A percentile compares a stretch with the other conserved stretches of the same genome.
Conservation (phyloP, 1,139 yeast genomes). For the Suhomyces ambrosiae region DNA sequence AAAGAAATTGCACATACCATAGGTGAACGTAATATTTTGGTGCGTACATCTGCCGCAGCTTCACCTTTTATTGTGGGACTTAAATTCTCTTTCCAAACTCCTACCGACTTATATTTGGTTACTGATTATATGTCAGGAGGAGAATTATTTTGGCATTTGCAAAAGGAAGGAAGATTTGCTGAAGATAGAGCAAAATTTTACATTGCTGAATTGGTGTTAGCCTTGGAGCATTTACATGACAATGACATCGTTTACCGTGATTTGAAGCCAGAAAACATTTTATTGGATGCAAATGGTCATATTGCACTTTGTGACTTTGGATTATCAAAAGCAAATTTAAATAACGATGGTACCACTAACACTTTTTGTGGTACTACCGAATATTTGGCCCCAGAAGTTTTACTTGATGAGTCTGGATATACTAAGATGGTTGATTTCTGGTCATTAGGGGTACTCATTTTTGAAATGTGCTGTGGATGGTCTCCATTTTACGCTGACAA, state of each 20-base stretch:
- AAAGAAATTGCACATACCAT: conserved; percentile 97
- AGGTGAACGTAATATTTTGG: conserved; percentile 92
- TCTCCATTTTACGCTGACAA: conserved; percentile 98
- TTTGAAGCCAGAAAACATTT: conserved; percentile 90
- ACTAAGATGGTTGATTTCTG: conserved; percentile 88
- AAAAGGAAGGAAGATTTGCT: conserved; percentile 89
- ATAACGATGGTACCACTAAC: conserved; percentile 88
- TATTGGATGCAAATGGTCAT: conserved; percentile 95
- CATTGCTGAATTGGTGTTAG: conserved; percentile 91
- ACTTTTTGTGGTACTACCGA: conserved; percentile 98
- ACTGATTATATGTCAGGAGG: conserved; percentile 99
- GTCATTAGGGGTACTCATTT: conserved; percentile 79
- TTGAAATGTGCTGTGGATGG: conserved; percentile 98
- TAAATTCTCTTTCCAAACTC: conserved; percentile 94
- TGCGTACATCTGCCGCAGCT: conserved; percentile 77
- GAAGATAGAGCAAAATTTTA: conserved; percentile 95
- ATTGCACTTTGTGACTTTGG: conserved; percentile 97
- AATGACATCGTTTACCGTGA: conserved; percentile 94
- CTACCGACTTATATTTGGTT: conserved; percentile 84
- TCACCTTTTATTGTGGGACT: conserved; percentile 91
- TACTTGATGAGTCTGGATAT: conserved; percentile 80
- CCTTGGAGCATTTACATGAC: conserved; percentile 89
- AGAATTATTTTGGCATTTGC: conserved; percentile 95
- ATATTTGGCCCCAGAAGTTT: conserved; percentile 78
- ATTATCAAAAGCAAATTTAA: conserved; percentile 85